Conservation (phyloP, 2,329 filamentous ascomycete genomes). For the Beauveria scarabaeidicola region DNA sequence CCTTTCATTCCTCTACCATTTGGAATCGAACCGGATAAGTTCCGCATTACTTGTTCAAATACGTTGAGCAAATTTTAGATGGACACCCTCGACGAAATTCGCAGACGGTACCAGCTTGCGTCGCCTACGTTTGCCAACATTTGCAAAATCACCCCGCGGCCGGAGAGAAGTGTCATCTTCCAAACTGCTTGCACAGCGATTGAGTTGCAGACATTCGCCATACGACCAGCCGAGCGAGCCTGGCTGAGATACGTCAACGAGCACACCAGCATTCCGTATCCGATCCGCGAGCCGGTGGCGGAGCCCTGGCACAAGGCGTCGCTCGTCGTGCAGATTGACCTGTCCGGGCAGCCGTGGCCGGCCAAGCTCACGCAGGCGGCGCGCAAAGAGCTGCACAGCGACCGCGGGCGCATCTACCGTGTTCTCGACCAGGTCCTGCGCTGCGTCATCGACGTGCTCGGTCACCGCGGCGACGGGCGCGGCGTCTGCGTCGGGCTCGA, state of each 20-base stretch:
- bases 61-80: background rate
- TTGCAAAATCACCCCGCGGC: slow-evolving; percentile 18
- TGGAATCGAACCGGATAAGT: background rate
- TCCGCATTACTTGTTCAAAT: background rate
- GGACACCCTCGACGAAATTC: slow-evolving; percentile 20
- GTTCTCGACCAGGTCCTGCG: slow-evolving; percentile 27
- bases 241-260: slow-evolving; percentile 33
- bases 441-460: slow-evolving; percentile 31
- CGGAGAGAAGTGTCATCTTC: slow-evolving; percentile 26
- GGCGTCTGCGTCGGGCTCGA: slow-evolving; percentile 64
- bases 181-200: slow-evolving; percentile 29
- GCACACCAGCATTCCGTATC: slow-evolving; percentile 30
- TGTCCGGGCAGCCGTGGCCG: slow-evolving; percentile 55
- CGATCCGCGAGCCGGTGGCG: slow-evolving; percentile 34
- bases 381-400: slow-evolving; percentile 25
- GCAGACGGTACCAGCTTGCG: slow-evolving; percentile 27
- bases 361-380: slow-evolving; percentile 31
- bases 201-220: slow-evolving; percentile 29
- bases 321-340: slow-evolving; percentile 63
- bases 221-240: slow-evolving; percentile 25
- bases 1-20: background rate
- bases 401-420: slow-evolving; percentile 24
- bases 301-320: slow-evolving; percentile 65
- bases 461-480: slow-evolving; percentile 48
- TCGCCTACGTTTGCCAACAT: slow-evolving; percentile 24